Evolutionary conservation across 495 filamentous ascomycete genomes (phyloP).

Genomic region (Hypoxylon lienhwacheense): DNA sequence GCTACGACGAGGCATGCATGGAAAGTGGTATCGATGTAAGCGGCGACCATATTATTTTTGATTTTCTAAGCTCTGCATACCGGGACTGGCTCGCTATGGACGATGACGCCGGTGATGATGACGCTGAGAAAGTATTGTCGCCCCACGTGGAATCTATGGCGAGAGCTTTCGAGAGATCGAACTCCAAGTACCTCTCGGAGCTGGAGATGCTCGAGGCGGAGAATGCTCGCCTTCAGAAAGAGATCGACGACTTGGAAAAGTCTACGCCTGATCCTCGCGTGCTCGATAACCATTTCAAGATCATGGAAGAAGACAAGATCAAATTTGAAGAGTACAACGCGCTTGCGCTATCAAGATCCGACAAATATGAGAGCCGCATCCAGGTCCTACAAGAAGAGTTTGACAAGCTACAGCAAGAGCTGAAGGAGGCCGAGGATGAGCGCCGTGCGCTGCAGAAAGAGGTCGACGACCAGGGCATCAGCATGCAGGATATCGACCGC

Average conservation of each 20-base stretch:
- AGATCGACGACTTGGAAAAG: conserved; percentile 87
- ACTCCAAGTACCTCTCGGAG: conserved; percentile 78
- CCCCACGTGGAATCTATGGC: conserved; percentile 92
- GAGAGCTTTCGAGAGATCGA: conserved; percentile 79
- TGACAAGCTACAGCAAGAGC: conserved; percentile 72
- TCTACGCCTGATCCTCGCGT: conserved; percentile 77
- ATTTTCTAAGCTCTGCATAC: conserved; percentile 86
- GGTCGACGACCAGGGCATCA: conserved; percentile 90
- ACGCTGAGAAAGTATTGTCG: conserved; percentile 68
- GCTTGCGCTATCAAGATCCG: conserved; percentile 72
- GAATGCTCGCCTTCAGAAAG: conserved; percentile 71
- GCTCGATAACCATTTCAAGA: conserved; percentile 79
- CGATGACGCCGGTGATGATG: conserved; percentile 82
- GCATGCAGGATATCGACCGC: conserved; percentile 95
- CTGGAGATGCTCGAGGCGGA: conserved; percentile 81
- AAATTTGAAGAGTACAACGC: conserved; percentile 94
- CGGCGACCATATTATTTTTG: conserved; percentile 88
- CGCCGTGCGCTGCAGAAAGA: conserved; percentile 74
- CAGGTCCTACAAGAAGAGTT: conserved; percentile 78
- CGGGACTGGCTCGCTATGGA: conserved; percentile 88
- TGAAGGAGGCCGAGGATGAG: conserved; percentile 79
- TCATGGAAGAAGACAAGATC: conserved; percentile 83
- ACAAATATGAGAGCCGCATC: conserved; percentile 78
- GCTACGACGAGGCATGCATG: conserved; percentile 83
- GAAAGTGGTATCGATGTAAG: conserved; percentile 85